Evolutionary conservation across 2,329 filamentous ascomycete genomes (phyloP).

Genomic region (Macrophomina tecta): DNA sequence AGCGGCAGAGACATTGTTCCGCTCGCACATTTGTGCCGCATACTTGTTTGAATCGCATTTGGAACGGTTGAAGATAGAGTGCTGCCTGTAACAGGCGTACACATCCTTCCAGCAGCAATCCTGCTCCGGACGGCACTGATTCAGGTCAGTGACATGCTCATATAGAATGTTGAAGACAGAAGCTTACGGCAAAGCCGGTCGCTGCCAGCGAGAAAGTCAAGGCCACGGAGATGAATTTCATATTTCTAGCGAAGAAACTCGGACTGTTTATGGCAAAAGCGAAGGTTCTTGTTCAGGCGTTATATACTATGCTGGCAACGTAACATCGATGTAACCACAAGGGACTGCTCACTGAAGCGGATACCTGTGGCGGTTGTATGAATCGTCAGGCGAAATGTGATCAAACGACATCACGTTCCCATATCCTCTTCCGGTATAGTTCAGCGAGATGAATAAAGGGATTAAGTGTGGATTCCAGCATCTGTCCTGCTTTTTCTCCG

Average conservation of each 20-base stretch:
- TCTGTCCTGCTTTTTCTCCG: no score
- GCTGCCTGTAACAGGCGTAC: neutral
- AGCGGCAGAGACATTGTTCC: neutral
- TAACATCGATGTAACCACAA: no score
- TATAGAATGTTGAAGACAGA: neutral
- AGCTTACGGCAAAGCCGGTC: neutral
- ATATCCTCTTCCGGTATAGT: no score
- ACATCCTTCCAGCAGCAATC: constrained; percentile 1
- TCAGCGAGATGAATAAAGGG: no score
- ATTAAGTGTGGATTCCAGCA: no score
- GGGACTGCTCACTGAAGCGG: no score
- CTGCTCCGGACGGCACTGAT: neutral
- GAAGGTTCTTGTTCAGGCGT: no score
- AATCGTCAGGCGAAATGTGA: no score
- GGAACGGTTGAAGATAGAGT: neutral
- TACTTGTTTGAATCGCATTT: constrained; percentile 3
- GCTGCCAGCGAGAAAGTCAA: neutral
- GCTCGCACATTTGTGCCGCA: neutral
- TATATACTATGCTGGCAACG: no score
- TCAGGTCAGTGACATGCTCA: neutral
- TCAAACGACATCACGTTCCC: no score
- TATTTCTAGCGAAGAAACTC: neutral
- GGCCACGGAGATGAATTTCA: neutral
- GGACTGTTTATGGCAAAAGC: no score
- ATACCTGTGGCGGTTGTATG: no score